phyloP scores from a whole-genome alignment of 116 monocot genomes.

The Papilionanthe hybrid region DNA sequence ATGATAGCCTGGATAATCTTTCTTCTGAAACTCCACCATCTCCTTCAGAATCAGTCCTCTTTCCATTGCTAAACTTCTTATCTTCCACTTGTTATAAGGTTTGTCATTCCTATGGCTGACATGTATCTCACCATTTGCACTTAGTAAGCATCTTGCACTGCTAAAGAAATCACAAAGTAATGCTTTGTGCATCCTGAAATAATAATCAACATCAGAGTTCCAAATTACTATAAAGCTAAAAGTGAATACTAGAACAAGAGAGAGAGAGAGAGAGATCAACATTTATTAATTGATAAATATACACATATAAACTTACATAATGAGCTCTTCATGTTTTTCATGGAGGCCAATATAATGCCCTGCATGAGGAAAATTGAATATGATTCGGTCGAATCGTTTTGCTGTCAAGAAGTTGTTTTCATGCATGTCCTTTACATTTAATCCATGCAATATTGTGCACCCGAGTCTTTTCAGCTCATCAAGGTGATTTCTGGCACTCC shows the following conservation, averaged over 20 bases:
- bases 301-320: constrained; percentile 7
- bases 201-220: background rate
- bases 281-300: background rate
- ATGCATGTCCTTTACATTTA: constrained; percentile 33
- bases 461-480: constrained; percentile 15
- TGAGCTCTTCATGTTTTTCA: constrained; percentile 14
- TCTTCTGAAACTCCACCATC: constrained; percentile 18
- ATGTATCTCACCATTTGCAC: constrained; percentile 27
- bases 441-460: constrained; percentile 21
- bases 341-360: constrained; percentile 12
- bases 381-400: constrained; percentile 32
- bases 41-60: constrained; percentile 14
- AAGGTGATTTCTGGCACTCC: constrained; percentile 12
- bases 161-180: constrained; percentile 26
- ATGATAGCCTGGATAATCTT: constrained; percentile 33
- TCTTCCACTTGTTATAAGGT: constrained; percentile 22
- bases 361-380: constrained; percentile 50
- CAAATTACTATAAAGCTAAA: background rate
- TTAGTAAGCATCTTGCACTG: constrained; percentile 11
- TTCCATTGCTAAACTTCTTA: constrained; percentile 20
- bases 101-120: constrained; percentile 25
- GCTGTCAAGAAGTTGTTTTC: constrained; percentile 7
- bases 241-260: background rate
- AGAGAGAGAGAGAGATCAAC: no score
- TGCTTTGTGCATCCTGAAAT: constrained; percentile 25